Evolutionary conservation across 345 rosid species (phyloP).

Genomic region (Linum trigynum): DNA sequence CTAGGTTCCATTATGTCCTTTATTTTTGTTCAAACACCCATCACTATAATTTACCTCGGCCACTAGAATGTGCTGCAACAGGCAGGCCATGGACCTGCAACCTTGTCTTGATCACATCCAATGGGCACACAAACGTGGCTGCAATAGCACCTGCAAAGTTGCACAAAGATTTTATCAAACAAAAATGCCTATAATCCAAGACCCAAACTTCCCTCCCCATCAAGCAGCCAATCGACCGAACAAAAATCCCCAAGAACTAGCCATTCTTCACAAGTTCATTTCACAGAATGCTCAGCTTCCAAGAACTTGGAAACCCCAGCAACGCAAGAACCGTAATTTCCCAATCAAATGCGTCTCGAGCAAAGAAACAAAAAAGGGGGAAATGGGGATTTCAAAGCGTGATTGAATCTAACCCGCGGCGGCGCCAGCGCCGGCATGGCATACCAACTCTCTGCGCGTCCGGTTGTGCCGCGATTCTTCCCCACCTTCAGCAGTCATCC

Average conservation of each 20-base stretch:
- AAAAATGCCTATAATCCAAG: background rate
- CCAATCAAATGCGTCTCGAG: background rate
- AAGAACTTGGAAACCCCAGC: background rate
- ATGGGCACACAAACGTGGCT: conserved; percentile 85
- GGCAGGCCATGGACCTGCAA: conserved; percentile 89
- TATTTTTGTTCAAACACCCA: background rate
- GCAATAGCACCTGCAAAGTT: conserved; percentile 67
- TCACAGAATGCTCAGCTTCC: background rate
- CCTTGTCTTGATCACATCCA: conserved; percentile 97
- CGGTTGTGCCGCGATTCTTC: conserved; percentile 24
- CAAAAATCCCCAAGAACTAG: background rate
- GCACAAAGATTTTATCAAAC: background rate
- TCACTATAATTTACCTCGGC: conserved; percentile 35
- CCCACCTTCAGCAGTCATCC: conserved; percentile 40
- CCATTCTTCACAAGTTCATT: background rate
- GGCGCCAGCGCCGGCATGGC: conserved; percentile 78
- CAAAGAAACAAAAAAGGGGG: background rate
- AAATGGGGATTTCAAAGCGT: background rate
- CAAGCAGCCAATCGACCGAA: background rate
- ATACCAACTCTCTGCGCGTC: conserved; percentile 30
- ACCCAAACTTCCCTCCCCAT: background rate
- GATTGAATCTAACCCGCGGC: conserved; percentile 53
- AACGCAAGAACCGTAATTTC: conserved; percentile 4
- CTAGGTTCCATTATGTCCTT: too few species aligned
- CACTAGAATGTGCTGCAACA: conserved; percentile 35